Evolutionary conservation across 1,139 yeast genomes (phyloP).

Genomic region (Yamadazyma aaseri): DNA sequence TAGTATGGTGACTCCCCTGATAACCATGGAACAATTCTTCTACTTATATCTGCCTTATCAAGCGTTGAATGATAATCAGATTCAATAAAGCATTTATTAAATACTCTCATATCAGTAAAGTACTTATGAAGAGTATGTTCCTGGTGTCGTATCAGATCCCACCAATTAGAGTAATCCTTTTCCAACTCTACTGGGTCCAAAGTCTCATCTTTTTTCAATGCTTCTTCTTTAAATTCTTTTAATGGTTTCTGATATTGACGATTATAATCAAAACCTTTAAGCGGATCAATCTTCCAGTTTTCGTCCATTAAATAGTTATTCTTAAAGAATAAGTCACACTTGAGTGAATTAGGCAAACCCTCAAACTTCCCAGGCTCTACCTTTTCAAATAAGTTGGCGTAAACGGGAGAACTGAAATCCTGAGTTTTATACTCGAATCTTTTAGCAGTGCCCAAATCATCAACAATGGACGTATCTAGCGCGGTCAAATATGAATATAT

Average conservation of each 20-base stretch:
- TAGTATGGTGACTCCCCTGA: slow-evolving; percentile 23
- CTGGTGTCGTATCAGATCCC: slow-evolving; percentile 15
- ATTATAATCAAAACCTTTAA: slow-evolving; percentile 14
- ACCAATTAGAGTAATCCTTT: slow-evolving; percentile 8
- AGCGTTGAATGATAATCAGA: slow-evolving; percentile 12
- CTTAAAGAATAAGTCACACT: slow-evolving; percentile 15
- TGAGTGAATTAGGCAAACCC: slow-evolving; percentile 3
- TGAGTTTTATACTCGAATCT: not conserved
- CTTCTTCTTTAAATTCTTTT: slow-evolving; percentile 14
- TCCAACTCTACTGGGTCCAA: slow-evolving; percentile 6
- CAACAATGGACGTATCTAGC: not conserved
- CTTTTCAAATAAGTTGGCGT: slow-evolving; percentile 9
- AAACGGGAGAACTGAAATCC: not conserved
- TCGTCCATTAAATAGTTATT: slow-evolving; percentile 9
- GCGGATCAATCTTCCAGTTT: slow-evolving; percentile 18
- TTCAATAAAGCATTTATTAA: slow-evolving; percentile 41
- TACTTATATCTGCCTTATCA: slow-evolving; percentile 15
- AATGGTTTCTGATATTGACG: slow-evolving; percentile 15
- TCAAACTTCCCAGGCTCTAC: slow-evolving; percentile 6
- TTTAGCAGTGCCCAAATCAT: not conserved
- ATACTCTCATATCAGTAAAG: slow-evolving; percentile 40
- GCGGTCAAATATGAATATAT: slow-evolving; percentile 2
- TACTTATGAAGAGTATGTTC: slow-evolving; percentile 40
- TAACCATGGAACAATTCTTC: slow-evolving; percentile 24
- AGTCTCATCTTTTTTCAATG: slow-evolving; percentile 6